Base-by-base conservation (phyloP, 73 alveolate genomes). In the Blepharisma japonicum region DNA sequence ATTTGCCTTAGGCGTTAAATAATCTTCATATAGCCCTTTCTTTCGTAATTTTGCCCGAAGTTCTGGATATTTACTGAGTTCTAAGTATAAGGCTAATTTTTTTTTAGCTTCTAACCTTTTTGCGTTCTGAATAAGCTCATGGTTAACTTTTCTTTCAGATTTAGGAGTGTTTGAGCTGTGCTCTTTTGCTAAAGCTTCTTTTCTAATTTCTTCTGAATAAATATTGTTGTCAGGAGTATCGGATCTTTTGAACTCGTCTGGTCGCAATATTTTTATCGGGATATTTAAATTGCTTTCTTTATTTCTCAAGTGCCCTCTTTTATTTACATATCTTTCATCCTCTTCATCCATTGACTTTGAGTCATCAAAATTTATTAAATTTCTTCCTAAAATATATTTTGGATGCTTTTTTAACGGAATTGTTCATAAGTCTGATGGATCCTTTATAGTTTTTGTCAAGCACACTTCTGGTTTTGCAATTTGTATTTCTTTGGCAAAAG, bases 401-500 rank as follows among this genome's bases (percentile, higher is more conserved):
- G 49, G 11, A 14, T n/a, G 74, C 4, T 11, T 18, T 61, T 61
- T 61, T 11, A 61, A 9, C 2, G 74, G 74, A 20, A 61, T 61
- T 18, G 74, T 20, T 61, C 23, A 14, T 9, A 61, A 25, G 74
- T 61, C 74, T 14, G 14, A 8, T 9, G 74, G 38, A 3, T n/a
- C 23, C 47, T 25, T 61, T 18, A 61, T 61, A 1, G 23, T 9
- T 14, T 61, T 14, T 14, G 14, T 8, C 38, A 61, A 14, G 23
- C 74, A 61, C 0, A 61, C 18, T 20, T 8, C 74, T 14, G 74
- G 74, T 61, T 61, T 39, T 14, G 74, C 74, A 25, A 61, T 25
- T 61, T 61, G 14, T 39, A 61, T 18, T 9, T 61, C 74, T 20
- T 39, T n/a, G 23, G 23, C 23, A 61, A 61, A 61, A 25, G 47